Base-by-base conservation (phyloP, 1,284 basidiomycete species). In the Ceraceosorus guamensis region DNA sequence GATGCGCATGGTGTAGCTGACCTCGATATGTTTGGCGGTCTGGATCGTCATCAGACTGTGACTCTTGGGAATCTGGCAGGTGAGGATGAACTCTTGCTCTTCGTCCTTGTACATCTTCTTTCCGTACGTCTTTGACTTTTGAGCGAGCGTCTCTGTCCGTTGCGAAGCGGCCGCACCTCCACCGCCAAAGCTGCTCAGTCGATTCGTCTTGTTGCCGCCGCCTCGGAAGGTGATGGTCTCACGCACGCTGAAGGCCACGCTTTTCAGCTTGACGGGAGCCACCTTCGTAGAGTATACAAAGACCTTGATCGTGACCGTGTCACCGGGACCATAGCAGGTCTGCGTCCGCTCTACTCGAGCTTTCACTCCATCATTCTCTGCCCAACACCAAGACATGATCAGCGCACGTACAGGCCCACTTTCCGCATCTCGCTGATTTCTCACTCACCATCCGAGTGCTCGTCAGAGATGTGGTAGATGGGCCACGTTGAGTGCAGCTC, bases 21-120 rank as follows among this genome's bases (percentile, higher is more conserved):
- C 65, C 46, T 74, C 73, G 55, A 75, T 68, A 50, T 75, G 73
- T 53, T 75, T 74, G 24, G 71, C 73, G 5, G 73, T 74, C 46
- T 62, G 56, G 44, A 74, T 64, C 24, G 62, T 63, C 71, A 73
- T 73, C 52, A 75, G 63, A 41, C 58, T 61, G 50, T 70, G 68
- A n/a, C 57, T 59, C 48, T 69, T 68, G 6, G 73, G 72, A 16
- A 75, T 64, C 37, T 57, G 47, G 46, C 61, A 56, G 14, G 59
- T 34, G 46, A 75, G 61, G 49, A 74, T 72, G 47, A 63, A 73
- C 52, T 66, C 65, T 50, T 71, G 59, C 18, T 48, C 60, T 55
- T 75, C 73, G 54, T 70, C 71, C 44, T 67, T 69, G 62, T 68
- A 65, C 48, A 75, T 58, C 57, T 74, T 74, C 43, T 73, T 72